A percentile compares a stretch with the other conserved stretches of the same genome.
Evolutionary conservation across 441 rosid genomes (phyloP).

Genomic region (Syzygium malaccense): DNA sequence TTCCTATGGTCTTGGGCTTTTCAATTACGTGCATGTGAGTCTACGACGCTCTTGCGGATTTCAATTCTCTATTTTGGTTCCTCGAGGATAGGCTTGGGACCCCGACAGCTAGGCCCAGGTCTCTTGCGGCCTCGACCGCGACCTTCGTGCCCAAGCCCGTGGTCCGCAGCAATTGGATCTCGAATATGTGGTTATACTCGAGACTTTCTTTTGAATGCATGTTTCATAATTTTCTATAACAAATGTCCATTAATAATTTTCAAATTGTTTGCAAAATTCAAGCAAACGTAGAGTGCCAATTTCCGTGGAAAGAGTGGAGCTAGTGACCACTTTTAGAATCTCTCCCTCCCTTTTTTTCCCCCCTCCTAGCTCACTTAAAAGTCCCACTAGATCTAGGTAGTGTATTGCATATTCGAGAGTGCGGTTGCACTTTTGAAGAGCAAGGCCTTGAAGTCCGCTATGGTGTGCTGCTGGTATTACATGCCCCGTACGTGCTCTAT

Average conservation of each 20-base stretch:
- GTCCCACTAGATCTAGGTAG: background rate
- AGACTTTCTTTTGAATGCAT: background rate
- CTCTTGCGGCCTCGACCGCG: background rate
- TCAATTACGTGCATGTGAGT: background rate
- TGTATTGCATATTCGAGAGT: background rate
- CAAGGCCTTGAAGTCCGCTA: background rate
- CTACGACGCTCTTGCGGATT: fast-evolving
- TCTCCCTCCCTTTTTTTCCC: background rate
- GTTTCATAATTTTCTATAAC: background rate
- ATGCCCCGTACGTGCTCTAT: background rate
- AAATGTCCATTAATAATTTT: background rate
- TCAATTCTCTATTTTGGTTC: background rate
- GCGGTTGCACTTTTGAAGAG: background rate
- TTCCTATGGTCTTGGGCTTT: background rate
- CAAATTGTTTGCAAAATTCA: background rate
- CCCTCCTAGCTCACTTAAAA: background rate
- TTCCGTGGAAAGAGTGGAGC: background rate
- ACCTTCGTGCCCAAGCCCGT: background rate
- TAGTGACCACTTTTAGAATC: background rate
- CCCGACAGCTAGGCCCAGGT: background rate
- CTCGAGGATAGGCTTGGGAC: too few relatives aligned
- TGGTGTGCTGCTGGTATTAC: background rate
- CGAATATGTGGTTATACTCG: background rate
- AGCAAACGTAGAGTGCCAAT: background rate
- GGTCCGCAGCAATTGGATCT: background rate